phyloP scores from a whole-genome alignment of 2,329 filamentous ascomycete species.

The Talaromyces sp. region DNA sequence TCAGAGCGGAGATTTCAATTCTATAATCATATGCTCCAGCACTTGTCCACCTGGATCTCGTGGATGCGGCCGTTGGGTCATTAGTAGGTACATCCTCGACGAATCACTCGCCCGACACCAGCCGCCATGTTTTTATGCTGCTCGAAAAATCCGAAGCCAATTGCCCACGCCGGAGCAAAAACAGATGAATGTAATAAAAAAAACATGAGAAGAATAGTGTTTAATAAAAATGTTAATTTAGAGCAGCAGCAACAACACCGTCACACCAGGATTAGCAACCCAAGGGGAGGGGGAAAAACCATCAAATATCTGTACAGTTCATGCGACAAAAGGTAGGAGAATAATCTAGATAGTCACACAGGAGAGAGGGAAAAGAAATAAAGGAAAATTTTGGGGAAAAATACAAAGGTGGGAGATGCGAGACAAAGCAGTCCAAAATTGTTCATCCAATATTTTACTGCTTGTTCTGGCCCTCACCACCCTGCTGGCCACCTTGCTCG shows the following conservation, averaged over 20 bases:
- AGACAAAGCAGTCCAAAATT: background rate
- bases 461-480: slow-evolving; percentile 69
- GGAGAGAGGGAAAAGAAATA: slow-evolving; percentile 4
- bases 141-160: slow-evolving; percentile 9
- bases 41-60: background rate
- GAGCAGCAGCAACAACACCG: slow-evolving; percentile 8
- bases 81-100: slow-evolving; percentile 11
- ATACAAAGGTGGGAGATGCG: background rate
- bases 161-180: slow-evolving; percentile 1
- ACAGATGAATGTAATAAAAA: slow-evolving; percentile 11
- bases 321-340: slow-evolving; percentile 17
- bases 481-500: slow-evolving; percentile 24
- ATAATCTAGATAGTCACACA: slow-evolving; percentile 13
- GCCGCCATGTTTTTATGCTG: slow-evolving; percentile 8
- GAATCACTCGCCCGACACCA: background rate
- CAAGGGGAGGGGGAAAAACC: slow-evolving; percentile 3
- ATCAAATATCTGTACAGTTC: slow-evolving; percentile 14
- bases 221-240: slow-evolving; percentile 2
- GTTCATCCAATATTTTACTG: slow-evolving; percentile 32
- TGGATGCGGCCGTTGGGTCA: slow-evolving; percentile 12
- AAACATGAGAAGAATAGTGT: slow-evolving; percentile 5
- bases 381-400: background rate
- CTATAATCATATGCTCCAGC: slow-evolving; percentile 14
- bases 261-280: slow-evolving; percentile 11
- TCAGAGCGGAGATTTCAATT: slow-evolving; percentile 14